A percentile compares a stretch with the other conserved stretches of the same genome.
These are phyloP conservation scores for Yarrowia keelungensis DNA, from an alignment of 805 yeast species.

Conservation along the genomic window DNA sequence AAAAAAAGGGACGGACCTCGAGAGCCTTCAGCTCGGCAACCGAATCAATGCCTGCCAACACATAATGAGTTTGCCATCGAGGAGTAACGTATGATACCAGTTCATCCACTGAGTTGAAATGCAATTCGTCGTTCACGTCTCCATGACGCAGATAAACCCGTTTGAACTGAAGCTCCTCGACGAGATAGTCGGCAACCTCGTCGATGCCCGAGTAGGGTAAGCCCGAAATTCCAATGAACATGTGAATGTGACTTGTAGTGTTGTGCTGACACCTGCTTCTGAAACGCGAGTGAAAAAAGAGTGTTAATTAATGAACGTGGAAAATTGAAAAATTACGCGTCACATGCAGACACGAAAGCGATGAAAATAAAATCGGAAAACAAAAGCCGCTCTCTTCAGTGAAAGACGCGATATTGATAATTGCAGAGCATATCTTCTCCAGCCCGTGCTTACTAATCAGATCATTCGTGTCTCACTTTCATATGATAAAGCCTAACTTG, in stretches of 20 bases:
- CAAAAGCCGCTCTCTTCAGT: neutral
- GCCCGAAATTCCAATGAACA: constrained; percentile 82
- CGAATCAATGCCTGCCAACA: constrained; percentile 57
- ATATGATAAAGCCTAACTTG: constrained; percentile 4
- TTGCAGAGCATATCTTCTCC: no score
- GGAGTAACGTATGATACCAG: constrained; percentile 67
- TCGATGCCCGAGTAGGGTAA: constrained; percentile 70
- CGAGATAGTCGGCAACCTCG: constrained; percentile 62
- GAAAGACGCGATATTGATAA: no score
- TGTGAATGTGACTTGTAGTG: constrained; percentile 44
- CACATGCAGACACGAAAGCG: no score
- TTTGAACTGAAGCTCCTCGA: constrained; percentile 62
- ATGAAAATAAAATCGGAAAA: neutral
- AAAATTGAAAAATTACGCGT: no score
- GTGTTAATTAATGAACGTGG: neutral
- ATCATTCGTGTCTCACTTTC: neutral
- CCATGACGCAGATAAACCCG: constrained; percentile 47
- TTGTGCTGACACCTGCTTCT: constrained; percentile 17
- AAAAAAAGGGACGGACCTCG: constrained; percentile 74
- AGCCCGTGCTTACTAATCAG: neutral
- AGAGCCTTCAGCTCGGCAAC: constrained; percentile 53
- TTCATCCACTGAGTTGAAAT: constrained; percentile 54
- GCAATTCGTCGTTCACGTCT: constrained; percentile 42
- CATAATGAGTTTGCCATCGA: constrained; percentile 70
- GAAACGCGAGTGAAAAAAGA: constrained; percentile 15